A percentile compares a stretch with the other conserved stretches of the same genome.
Evolutionary conservation across 805 yeast species (phyloP).

Genomic region (Yamadazyma sp.): DNA sequence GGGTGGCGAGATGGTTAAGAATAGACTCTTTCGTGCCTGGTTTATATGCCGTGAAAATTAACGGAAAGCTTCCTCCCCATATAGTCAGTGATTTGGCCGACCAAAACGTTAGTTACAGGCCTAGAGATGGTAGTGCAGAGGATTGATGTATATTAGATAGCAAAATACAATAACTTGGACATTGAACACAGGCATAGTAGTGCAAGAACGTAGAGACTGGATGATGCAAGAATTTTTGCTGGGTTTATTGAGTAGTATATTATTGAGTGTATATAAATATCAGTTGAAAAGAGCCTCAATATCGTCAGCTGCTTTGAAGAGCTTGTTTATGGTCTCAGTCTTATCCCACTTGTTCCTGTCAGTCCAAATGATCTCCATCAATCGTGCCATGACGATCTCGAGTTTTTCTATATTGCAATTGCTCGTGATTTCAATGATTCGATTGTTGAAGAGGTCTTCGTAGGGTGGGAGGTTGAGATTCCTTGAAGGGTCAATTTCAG

Average conservation of each 20-base stretch:
- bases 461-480: slow-evolving; percentile 5
- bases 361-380: slow-evolving; percentile 74
- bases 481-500: slow-evolving; percentile 6
- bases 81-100: slow-evolving; percentile 68
- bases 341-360: slow-evolving; percentile 54
- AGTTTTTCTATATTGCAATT: slow-evolving; percentile 36
- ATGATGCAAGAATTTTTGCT: too few relatives aligned
- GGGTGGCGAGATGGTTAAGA: slow-evolving; percentile 97
- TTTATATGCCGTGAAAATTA: slow-evolving; percentile 88
- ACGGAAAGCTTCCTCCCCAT: slow-evolving; percentile 88
- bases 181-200: too few relatives aligned
- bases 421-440: slow-evolving; percentile 30
- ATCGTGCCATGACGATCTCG: slow-evolving; percentile 53
- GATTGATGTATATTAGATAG: slow-evolving; percentile 37
- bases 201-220: too few relatives aligned
- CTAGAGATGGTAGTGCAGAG: slow-evolving; percentile 88
- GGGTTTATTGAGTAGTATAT: too few relatives aligned
- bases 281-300: slow-evolving; percentile 11
- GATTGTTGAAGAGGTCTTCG: slow-evolving; percentile 24
- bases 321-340: slow-evolving; percentile 31
- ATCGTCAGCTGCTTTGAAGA: slow-evolving; percentile 24
- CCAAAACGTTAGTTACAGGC: slow-evolving; percentile 82
- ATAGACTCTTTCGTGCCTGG: slow-evolving; percentile 88
- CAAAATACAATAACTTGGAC: background rate
- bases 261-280: slow-evolving; percentile 3